Evolutionary conservation across 371 early-diverging fungal genomes (phyloP), one percentile per base, ranked within the genome.

Genomic region (Paraphysoderma sedebokerense): DNA sequence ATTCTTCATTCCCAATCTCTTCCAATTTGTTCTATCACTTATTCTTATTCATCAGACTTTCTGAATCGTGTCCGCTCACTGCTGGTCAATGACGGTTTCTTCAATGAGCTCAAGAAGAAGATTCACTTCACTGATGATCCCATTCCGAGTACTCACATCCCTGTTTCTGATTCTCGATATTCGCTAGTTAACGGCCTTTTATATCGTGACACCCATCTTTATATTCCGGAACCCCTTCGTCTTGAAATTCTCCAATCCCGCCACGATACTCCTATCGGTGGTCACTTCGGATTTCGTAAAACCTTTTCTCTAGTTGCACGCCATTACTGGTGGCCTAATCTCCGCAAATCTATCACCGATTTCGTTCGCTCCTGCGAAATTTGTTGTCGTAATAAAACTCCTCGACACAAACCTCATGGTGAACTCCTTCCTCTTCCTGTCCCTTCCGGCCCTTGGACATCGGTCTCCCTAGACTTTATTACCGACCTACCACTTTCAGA

Each of bases 251-350:
- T 57, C 17, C 24, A 22, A 2, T 23, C 6, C 37, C 22, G 26
- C 12, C 56, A 61, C 38, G 54, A 57, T 38, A 29, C 41, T 1
- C 34, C 33, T 11, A 30, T 44, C 7, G 52, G 55, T 5, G 58
- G 60, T 27, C 60, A 62, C 28, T 58, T 57, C 24, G 62, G 62
- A 12, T 22, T 42, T 22, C n/a, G 20, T n/a, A 50, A 45, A 35
- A 62, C 58, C 4, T n/a, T 49, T n/a, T 47, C 52, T 19, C 37
- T 53, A 24, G 20, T 60, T 22, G 15, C 17, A 1, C 41, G 56
- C 11, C 32, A 57, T 27, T 60, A 29, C 50, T 47, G 31, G 37
- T 60, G 61, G 56, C 56, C 55, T 17, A 40, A 47, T 2, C 38
- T 60, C 30, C 12, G 44, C 1, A 11, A 35, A 20, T 12, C 23